Base-by-base conservation (phyloP, 164 flowering plant species). In the Brasenia schreberi region DNA sequence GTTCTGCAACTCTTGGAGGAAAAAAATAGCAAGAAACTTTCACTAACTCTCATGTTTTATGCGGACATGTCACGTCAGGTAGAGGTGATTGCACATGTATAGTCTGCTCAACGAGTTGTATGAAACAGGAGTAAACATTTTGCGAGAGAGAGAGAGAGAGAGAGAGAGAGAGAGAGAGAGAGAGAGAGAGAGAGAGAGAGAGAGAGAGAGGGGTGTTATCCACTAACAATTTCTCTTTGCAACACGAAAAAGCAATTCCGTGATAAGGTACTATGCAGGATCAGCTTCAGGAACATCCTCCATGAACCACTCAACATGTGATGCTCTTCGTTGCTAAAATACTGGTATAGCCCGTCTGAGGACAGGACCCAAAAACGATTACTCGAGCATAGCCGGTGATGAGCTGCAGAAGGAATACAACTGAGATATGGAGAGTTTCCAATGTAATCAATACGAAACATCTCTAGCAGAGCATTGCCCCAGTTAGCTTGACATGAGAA, bases 271-370 rank as follows among this genome's bases (percentile, higher is more conserved):
- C 64, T 86, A 88, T 19, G 90, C 90, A 74, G 90, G 90, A 74
- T 86, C 90, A 43, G 86, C 90, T 77, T 82, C 90, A 17, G 88
- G 88, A 53, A 80, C 82, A 67, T 75, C 78, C 68, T 86, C 86
- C 69, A 86, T 81, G 74, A 86, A 86, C 84, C 83, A 80, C 64
- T 77, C 81, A 64, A 84, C 88, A 75, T 86, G 86, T 39, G 88
- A 79, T 64, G 82, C 83, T 86, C 90, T 75, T 86, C 88, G 69
- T 86, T 86, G 76, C 81, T 81, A 77, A 86, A 82, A 76, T 84
- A 86, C 72, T 86, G 85, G 67, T 84, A 86, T 59, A 86, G 85
- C 88, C 88, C 90, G 73, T 86, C 90, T 42, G 90, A 86, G 18
- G 88, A 84, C 66, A 86, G 81, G 59, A 86, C 83, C 79, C 84